Evolutionary conservation across 192 early-diverging fungal genomes (phyloP), one percentile per base, ranked within the genome.

Genomic region (Rhizophagus clarus): DNA sequence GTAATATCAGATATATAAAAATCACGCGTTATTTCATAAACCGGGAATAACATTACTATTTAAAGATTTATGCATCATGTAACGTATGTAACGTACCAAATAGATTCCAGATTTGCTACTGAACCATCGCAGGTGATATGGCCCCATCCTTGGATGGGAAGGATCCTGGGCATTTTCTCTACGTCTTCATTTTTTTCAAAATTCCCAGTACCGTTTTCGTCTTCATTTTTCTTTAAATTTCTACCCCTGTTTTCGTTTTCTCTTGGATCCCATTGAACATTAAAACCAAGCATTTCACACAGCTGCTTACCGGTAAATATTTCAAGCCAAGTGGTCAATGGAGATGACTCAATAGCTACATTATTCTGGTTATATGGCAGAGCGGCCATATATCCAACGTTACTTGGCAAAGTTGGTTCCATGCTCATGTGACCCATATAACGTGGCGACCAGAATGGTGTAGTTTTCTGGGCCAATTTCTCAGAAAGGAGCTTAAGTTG

Each of bases 61-160:
- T 34, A 34, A 34, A 34, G 2, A 2, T 34, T 34, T 34, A 34
- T 34, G 34, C 5, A 34, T 34, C 37, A 40, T 5, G 32, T 66
- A 66, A 9, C 4, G 1, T 4, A 29, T 26, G 10, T 26, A 26
- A 26, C 64, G 7, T 66, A 66, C 64, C 64, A 66, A 66, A 66
- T 66, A 28, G 64, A 66, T 66, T 66, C 64, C 12, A 66, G 29
- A 66, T 66, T 66, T 66, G 64, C 64, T 66, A 66, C 64, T 29
- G 64, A 66, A 31, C 64, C 64, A 32, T 66, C 64, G 14, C 64
- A 66, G n/a, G 64, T 66, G 26, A 66, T 66, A 66, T 66, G 64
- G 10, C 64, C 64, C 64, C 64, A 66, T 29, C 64, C 64, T 66
- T 28, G n/a, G 26, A 66, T 29, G 28, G n/a, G 64, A 10, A 66